phyloP scores from a whole-genome alignment of 371 early-diverging fungal species.

The Spraguea lophii region DNA sequence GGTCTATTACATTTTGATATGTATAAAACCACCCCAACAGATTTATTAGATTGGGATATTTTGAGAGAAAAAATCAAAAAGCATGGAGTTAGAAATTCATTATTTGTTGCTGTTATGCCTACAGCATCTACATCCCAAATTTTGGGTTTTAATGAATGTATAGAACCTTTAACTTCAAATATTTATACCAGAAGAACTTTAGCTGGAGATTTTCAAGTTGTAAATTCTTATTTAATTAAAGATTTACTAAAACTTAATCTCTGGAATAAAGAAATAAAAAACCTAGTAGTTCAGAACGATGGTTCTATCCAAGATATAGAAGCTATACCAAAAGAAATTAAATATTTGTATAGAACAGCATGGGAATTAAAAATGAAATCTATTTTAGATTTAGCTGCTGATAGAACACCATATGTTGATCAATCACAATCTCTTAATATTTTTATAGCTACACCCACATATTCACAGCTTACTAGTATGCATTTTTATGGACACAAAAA shows the following conservation, averaged over 20 bases:
- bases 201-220: slow-evolving; percentile 96
- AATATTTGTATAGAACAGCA: slow-evolving; percentile 81
- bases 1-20: slow-evolving; percentile 84
- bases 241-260: slow-evolving; percentile 71
- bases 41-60: slow-evolving; percentile 69
- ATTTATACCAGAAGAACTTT: slow-evolving; percentile 88
- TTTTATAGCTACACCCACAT: slow-evolving; percentile 70
- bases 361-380: slow-evolving; percentile 81
- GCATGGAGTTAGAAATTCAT: slow-evolving; percentile 82
- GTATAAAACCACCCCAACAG: slow-evolving; percentile 58
- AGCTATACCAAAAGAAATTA: slow-evolving; percentile 67
- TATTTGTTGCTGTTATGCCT: slow-evolving; percentile 95
- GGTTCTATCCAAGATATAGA: slow-evolving; percentile 71
- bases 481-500: slow-evolving; percentile 95
- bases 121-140: slow-evolving; percentile 96
- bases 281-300: slow-evolving; percentile 72
- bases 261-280: slow-evolving; percentile 84
- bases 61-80: slow-evolving; percentile 61
- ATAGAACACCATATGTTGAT: slow-evolving; percentile 87
- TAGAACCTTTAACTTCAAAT: slow-evolving; percentile 92
- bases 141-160: slow-evolving; percentile 90
- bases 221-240: slow-evolving; percentile 77
- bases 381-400: slow-evolving; percentile 56
- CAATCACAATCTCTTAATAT: slow-evolving; percentile 94
- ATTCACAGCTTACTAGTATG: slow-evolving; percentile 77